Conservation (phyloP, 1,139 yeast genomes). For the Saccharomyces hybrid region DNA sequence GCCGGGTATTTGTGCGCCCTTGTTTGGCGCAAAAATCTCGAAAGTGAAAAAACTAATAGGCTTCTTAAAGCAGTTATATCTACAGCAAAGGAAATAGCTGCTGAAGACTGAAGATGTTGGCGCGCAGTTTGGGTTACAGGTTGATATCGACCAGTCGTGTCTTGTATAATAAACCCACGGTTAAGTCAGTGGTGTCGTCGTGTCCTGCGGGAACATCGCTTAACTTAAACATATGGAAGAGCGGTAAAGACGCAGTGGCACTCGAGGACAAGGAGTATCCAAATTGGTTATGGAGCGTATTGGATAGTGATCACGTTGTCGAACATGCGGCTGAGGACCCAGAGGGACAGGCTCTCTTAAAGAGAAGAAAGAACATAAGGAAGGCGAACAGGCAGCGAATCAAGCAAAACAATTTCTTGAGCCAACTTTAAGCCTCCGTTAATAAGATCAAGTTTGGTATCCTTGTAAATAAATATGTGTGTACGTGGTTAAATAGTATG, state of each 20-base stretch:
- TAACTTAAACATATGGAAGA: slow-evolving; percentile 67
- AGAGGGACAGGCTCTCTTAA: slow-evolving; percentile 52
- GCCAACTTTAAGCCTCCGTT: slow-evolving; percentile 14
- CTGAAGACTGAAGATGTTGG: background rate
- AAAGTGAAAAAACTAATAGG: background rate
- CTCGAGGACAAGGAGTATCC: slow-evolving; percentile 85
- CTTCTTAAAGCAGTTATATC: background rate
- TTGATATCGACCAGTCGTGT: background rate
- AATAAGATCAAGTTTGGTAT: background rate
- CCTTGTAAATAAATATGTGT: slow-evolving; percentile 8
- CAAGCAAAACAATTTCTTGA: slow-evolving; percentile 69
- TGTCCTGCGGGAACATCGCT: slow-evolving; percentile 72
- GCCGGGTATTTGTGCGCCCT: background rate
- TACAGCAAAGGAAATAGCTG: background rate
- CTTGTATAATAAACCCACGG: slow-evolving; percentile 3
- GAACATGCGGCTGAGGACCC: slow-evolving; percentile 31
- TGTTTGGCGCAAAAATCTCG: background rate
- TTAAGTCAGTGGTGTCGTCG: slow-evolving; percentile 28
- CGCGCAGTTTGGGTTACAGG: background rate
- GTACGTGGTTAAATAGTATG: background rate
- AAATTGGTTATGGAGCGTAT: slow-evolving; percentile 87
- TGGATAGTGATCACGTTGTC: slow-evolving; percentile 38
- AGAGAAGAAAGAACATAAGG: slow-evolving; percentile 63
- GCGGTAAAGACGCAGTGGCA: slow-evolving; percentile 86
- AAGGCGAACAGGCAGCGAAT: slow-evolving; percentile 60